phyloP scores from a whole-genome alignment of 2,329 filamentous ascomycete genomes.

The Simplicillium aogashimaense region DNA sequence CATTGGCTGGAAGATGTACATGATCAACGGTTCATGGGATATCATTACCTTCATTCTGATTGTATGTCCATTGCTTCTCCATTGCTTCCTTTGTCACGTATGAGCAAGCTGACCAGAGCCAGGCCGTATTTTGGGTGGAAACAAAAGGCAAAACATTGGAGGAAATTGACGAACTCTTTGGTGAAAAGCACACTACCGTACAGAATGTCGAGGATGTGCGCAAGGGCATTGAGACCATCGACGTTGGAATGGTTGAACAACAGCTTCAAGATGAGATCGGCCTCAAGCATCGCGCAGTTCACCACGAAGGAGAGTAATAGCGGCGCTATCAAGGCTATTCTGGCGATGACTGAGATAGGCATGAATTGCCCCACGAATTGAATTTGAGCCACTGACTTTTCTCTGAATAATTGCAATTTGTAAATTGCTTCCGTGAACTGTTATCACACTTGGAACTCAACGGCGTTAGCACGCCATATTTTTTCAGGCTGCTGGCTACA shows the following conservation, averaged over 20 bases:
- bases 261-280: slow-evolving; percentile 2
- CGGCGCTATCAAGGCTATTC: too few relatives aligned
- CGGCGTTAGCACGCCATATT: too few relatives aligned
- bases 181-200: slow-evolving; percentile 9
- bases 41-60: slow-evolving; percentile 12
- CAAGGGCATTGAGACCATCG: slow-evolving; percentile 3
- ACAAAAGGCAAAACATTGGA: slow-evolving; percentile 34
- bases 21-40: slow-evolving; percentile 15
- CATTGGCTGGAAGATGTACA: slow-evolving; percentile 16
- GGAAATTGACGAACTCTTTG: slow-evolving; percentile 25
- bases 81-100: not conserved
- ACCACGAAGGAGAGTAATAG: too few relatives aligned
- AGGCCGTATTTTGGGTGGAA: slow-evolving; percentile 18
- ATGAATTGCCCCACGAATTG: too few relatives aligned
- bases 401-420: too few relatives aligned
- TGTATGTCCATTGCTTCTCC: not conserved
- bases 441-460: too few relatives aligned
- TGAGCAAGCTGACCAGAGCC: not conserved
- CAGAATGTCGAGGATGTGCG: slow-evolving; percentile 11
- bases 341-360: too few relatives aligned
- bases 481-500: too few relatives aligned
- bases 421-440: too few relatives aligned
- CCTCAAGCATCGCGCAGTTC: not conserved
- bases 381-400: too few relatives aligned
- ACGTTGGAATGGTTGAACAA: slow-evolving; percentile 1